phyloP scores from a whole-genome alignment of 78 protist genomes.

The Isochrysis galbana region DNA sequence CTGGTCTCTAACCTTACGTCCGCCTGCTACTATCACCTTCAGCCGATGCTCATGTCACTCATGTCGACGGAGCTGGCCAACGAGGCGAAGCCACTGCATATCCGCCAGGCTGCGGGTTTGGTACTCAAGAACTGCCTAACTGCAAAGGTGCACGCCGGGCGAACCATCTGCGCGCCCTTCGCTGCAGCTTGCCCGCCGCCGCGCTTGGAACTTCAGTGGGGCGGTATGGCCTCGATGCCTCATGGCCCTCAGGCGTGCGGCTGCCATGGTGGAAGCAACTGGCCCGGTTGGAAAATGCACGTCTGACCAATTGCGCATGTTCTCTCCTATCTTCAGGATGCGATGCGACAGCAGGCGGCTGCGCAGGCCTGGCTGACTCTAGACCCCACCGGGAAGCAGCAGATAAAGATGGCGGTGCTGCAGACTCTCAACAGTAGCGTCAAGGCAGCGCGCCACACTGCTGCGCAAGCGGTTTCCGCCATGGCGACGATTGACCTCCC shows the following conservation, averaged over 20 bases:
- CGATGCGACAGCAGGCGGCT: not conserved
- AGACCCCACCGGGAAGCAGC: not conserved
- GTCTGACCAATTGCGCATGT: too few species aligned
- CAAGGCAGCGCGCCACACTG: conserved; percentile 24
- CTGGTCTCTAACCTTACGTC: not conserved
- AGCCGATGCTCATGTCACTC: not conserved
- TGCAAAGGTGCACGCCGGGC: not conserved
- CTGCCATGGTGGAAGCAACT: too few species aligned
- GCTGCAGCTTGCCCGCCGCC: too few species aligned
- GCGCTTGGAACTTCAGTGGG: too few species aligned
- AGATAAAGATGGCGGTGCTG: conserved; percentile 13
- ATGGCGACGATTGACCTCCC: conserved; percentile 86
- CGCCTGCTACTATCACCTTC: not conserved
- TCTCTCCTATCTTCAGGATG: too few species aligned
- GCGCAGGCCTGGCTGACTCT: conserved; percentile 35
- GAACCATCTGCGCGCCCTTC: too few species aligned
- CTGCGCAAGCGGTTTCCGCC: conserved; percentile 64
- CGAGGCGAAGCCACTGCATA: not conserved
- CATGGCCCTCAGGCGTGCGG: too few species aligned
- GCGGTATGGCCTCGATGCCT: too few species aligned
- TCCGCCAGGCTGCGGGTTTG: conserved; percentile 51
- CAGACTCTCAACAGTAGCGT: conserved; percentile 19
- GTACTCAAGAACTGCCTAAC: conserved; percentile 51
- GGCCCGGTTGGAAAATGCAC: too few species aligned
- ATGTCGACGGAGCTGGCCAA: conserved; percentile 30